phyloP scores from a whole-genome alignment of 129 eudicot species.

The Logfia minima region DNA sequence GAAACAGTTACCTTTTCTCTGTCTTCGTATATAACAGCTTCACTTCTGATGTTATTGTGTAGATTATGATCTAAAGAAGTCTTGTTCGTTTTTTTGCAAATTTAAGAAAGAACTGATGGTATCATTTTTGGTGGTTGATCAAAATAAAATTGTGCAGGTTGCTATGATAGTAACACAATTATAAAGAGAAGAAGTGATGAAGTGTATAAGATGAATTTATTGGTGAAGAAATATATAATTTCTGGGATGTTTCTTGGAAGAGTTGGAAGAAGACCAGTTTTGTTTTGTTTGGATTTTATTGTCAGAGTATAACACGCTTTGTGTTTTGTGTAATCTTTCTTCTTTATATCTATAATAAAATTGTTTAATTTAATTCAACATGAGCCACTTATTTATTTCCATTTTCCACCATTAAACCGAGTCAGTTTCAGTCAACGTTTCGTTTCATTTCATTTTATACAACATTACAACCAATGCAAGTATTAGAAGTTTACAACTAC shows the following conservation, averaged over 20 bases:
- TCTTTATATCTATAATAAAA: neutral
- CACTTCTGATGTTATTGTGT: neutral
- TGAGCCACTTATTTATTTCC: conserved; percentile 26
- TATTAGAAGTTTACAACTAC: too few relatives aligned
- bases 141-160: neutral
- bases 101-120: conserved; percentile 18
- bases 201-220: conserved; percentile 1
- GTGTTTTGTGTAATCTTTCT: neutral
- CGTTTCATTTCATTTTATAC: neutral
- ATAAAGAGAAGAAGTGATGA: neutral
- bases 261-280: conserved; percentile 11
- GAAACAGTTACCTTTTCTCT: conserved; percentile 14
- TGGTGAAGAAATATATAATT: conserved; percentile 1
- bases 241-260: conserved; percentile 25
- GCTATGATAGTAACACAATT: neutral
- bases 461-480: neutral
- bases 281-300: conserved; percentile 22
- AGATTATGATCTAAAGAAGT: conserved; percentile 21
- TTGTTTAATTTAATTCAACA: conserved; percentile 9
- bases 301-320: conserved; percentile 41
- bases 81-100: neutral
- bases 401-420: neutral
- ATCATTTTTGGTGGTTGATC: neutral
- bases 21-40: conserved; percentile 3
- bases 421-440: conserved; percentile 22